A percentile compares a stretch with the other conserved stretches of the same genome.
phyloP scores from a whole-genome alignment of 768 basidiomycete species.

The Nevesoporus exiguus region DNA sequence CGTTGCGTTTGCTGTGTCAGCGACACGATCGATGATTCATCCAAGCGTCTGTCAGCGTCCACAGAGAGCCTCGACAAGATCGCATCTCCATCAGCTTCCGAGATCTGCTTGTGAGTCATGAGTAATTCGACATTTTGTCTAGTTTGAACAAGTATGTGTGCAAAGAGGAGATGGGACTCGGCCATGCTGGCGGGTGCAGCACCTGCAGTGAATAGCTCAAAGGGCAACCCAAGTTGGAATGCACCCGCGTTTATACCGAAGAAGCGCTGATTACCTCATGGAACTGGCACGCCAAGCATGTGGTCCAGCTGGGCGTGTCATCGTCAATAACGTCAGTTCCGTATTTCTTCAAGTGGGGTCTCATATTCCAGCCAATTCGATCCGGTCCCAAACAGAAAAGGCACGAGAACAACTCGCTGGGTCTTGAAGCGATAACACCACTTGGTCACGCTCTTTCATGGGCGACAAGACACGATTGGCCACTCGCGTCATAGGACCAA shows the following conservation, averaged over 20 bases:
- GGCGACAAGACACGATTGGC: too few species aligned
- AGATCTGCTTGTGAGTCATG: conserved; percentile 39
- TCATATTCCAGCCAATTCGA: too few species aligned
- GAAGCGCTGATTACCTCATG: conserved; percentile 24
- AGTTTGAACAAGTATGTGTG: conserved; percentile 45
- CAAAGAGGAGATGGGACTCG: conserved; percentile 23
- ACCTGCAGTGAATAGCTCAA: not conserved
- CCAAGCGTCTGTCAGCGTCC: conserved; percentile 19
- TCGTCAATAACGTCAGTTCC: too few species aligned
- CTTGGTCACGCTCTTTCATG: too few species aligned
- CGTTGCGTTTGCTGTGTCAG: conserved; percentile 23
- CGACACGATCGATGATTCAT: conserved; percentile 15
- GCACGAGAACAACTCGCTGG: too few species aligned
- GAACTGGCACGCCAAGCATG: not conserved
- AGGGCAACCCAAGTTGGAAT: not conserved
- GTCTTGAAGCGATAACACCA: too few species aligned
- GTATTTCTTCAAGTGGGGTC: too few species aligned
- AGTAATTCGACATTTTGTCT: conserved; percentile 47
- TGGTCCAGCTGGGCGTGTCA: too few species aligned
- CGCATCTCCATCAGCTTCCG: conserved; percentile 36
- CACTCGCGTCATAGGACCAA: too few species aligned
- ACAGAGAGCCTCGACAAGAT: conserved; percentile 39
- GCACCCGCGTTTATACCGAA: conserved; percentile 11
- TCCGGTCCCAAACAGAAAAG: too few species aligned
- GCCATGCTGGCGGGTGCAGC: conserved; percentile 17